Percentiles rank a stretch among this genome's conserved stretches.
Evolutionary conservation across 192 early-diverging fungal species (phyloP).

Genomic region (Chytriomyces hyalinus): DNA sequence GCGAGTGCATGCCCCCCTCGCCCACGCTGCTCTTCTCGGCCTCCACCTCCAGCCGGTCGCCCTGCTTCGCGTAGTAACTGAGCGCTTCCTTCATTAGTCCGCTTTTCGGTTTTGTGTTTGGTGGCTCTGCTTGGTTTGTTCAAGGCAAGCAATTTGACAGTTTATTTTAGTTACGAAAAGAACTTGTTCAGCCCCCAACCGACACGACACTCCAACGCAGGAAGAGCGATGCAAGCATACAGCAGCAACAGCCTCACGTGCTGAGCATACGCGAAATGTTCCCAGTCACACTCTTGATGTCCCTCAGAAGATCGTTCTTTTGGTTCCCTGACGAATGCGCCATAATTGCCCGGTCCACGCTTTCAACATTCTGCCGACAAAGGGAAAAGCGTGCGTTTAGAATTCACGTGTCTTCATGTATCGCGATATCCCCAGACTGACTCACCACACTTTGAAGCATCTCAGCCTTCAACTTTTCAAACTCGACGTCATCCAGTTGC

Average conservation of each 20-base stretch:
- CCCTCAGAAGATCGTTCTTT: slow-evolving; percentile 19
- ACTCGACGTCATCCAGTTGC: slow-evolving; percentile 58
- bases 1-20: too few species aligned
- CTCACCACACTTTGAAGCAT: slow-evolving; percentile 44
- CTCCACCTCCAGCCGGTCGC: too few species aligned
- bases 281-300: slow-evolving; percentile 21
- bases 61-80: too few species aligned
- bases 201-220: too few species aligned
- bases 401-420: neutral
- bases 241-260: neutral
- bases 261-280: slow-evolving; percentile 22
- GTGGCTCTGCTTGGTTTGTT: too few species aligned
- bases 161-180: too few species aligned
- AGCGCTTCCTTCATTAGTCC: too few species aligned
- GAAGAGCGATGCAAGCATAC: too few species aligned
- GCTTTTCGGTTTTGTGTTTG: too few species aligned
- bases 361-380: slow-evolving; percentile 12
- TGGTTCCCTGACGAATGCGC: neutral
- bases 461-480: slow-evolving; percentile 57
- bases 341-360: slow-evolving; percentile 6
- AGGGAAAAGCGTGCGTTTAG: neutral
- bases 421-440: neutral
- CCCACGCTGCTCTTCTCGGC: too few species aligned
- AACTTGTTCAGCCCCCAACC: too few species aligned
- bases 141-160: too few species aligned